phyloP scores from a whole-genome alignment of 176 grass and related monocot species.

The Carex scoparia region DNA sequence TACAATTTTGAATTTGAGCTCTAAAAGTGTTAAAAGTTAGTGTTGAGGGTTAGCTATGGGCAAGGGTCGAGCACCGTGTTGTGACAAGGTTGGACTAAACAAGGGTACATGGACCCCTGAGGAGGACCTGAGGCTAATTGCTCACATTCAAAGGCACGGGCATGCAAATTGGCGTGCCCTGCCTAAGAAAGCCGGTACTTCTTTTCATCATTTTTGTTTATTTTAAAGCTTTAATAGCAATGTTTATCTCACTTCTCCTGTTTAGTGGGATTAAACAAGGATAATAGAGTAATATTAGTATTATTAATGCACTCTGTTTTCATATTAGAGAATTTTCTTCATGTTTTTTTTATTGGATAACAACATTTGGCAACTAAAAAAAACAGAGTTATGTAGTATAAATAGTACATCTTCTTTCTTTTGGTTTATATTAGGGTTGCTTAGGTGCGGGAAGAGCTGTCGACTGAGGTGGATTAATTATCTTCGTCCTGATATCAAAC shows the following conservation, averaged over 20 bases:
- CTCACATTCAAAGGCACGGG: constrained; percentile 69
- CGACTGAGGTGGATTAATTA: constrained; percentile 94
- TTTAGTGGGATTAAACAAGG: not conserved
- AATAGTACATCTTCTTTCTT: not conserved
- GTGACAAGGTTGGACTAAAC: constrained; percentile 89
- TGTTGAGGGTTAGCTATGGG: not conserved
- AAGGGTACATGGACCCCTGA: constrained; percentile 86
- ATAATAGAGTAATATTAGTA: not conserved
- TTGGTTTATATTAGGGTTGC: constrained; percentile 33
- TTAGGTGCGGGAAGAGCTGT: constrained; percentile 92
- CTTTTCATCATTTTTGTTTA: not conserved
- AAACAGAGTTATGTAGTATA: not conserved
- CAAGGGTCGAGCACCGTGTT: constrained; percentile 81
- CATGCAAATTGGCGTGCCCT: constrained; percentile 78
- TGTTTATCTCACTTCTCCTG: not conserved
- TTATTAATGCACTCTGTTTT: not conserved
- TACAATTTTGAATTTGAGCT: not conserved
- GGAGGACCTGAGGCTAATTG: constrained; percentile 72
- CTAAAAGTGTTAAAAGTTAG: not conserved
- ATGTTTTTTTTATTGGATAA: not conserved
- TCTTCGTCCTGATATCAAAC: constrained; percentile 87
- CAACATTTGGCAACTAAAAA: not conserved
- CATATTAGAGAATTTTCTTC: not conserved
- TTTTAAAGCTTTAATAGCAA: not conserved
- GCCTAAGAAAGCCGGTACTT: constrained; percentile 56